Base-by-base conservation (phyloP, 129 eudicot genomes). In the Ambrosia trifida region DNA sequence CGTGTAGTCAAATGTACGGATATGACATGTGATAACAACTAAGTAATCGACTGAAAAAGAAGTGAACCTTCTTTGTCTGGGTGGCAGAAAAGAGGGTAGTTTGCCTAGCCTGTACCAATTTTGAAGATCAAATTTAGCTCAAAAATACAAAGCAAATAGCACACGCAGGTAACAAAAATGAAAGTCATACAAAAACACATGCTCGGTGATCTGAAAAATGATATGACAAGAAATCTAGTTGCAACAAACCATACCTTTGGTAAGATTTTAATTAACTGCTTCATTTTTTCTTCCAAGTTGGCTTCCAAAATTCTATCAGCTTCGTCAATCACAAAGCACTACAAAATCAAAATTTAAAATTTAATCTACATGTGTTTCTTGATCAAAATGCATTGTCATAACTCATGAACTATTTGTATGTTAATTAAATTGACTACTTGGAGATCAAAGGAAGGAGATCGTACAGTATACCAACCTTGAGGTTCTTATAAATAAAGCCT, bases 301-400 rank as follows among this genome's bases (percentile, higher is more conserved):
- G 88, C 89, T 83, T 94, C 98, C 87, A 94, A 75, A 49, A 94
- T 89, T 78, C 98, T 76, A 63, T 94, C 98, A 79, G 98, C 98
- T 84, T 89, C 98, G 82, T 94, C 98, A 78, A 94, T 87, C 33
- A 77, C 75, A 41, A 94, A 83, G 66, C 86, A 87, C 98, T 94
- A 87, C 87, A 87, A 75, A 66, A 69, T 17, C 72, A 63, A 51
- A 38, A 69, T 4, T 8, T 57, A 20, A 5, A 11, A 10, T 2
- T 44, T 66, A 6, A 31, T 16, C 66, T 20, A 70, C 12, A 54
- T 10, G 31, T 53, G 46, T 36, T 51, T 32, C 63, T 33, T 38
- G 36, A 71, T 43, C 36, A 43, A 13, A 51, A 13, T 3, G 13
- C 46, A 35, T 14, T 1, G 43, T 28, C 65, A 35, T 62, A 14